phyloP scores from a whole-genome alignment of 2,329 filamentous ascomycete species.

The Claviceps fusiformis region DNA sequence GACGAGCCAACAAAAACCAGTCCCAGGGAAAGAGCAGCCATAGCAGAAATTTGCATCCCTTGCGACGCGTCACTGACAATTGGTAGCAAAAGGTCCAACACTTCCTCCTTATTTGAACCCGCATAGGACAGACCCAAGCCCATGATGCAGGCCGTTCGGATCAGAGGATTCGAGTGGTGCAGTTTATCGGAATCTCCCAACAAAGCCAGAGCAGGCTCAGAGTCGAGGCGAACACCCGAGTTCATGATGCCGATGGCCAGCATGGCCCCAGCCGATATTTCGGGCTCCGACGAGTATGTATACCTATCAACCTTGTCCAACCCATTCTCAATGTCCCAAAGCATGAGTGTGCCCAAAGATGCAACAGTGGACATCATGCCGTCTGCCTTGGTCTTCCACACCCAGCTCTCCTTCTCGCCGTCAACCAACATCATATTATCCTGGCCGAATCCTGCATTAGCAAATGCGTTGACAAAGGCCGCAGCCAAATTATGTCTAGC shows the following conservation, averaged over 20 bases:
- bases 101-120: constrained; percentile 79
- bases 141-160: constrained; percentile 83
- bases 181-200: constrained; percentile 71
- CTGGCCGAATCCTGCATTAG: constrained; percentile 87
- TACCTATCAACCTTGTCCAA: constrained; percentile 91
- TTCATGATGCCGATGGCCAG: constrained; percentile 94
- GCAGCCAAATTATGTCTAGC: constrained; percentile 91
- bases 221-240: constrained; percentile 77
- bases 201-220: constrained; percentile 79
- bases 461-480: constrained; percentile 92
- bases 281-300: constrained; percentile 67
- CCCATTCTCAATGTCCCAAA: constrained; percentile 89
- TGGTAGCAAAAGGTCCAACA: constrained; percentile 75
- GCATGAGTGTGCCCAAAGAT: constrained; percentile 76
- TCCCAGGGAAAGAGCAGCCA: constrained; percentile 85
- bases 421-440: constrained; percentile 97
- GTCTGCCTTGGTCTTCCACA: constrained; percentile 98
- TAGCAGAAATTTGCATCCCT: constrained; percentile 91
- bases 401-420: constrained; percentile 81
- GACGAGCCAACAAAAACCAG: constrained; percentile 88
- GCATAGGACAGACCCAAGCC: constrained; percentile 90
- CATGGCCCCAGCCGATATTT: constrained; percentile 80
- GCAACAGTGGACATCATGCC: constrained; percentile 95
- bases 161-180: constrained; percentile 60
- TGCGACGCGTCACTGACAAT: constrained; percentile 73